Base-by-base conservation (phyloP, 306 rosid genomes). In the Leucaena leucocephala region DNA sequence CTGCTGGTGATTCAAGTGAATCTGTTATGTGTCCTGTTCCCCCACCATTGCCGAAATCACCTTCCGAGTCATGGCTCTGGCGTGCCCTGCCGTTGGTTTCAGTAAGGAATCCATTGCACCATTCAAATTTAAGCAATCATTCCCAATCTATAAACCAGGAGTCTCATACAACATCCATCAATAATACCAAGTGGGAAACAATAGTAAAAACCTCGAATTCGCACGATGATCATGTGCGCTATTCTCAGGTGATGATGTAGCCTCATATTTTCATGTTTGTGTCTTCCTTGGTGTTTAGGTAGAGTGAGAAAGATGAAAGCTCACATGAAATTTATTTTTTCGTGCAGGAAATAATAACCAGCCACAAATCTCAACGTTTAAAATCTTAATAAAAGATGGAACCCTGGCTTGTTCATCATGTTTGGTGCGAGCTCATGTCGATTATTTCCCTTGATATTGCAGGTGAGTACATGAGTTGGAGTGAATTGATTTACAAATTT, bases 11-110 rank as follows among this genome's bases (percentile, higher is more conserved):
- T 73, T 81, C 79, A 50, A 84, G 82, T 75, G 84, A 78, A 50
- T 70, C 72, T 57, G 72, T 50, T 71, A n/a, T 50, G 62, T 82
- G 91, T 84, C 84, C 84, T 78, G 89, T 78, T 68, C 91, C 91
- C 7, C 99, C 93, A 46, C 97, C 99, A 33, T 77, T 93, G 74
- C 99, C 98, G 19, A 95, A 85, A 85, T 93, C 99, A 12, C 99
- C 99, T 62, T 89, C 98, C 0, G 96, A 95, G 81, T 95, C 99
- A 46, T 95, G 98, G 99, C 98, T 95, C 63, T 90, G 94, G 94
- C 91, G 90, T 11, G 87, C 97, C 15, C 82, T 91, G 63, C 90
- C 98, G 75, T 85, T 90, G 27, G 59, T 82, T 79, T 76, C 97
- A 39, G 62, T 84, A 0, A 80, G 82, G 78, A 90, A 85, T 39